These are phyloP conservation scores for Kodamaea arcana DNA, from an alignment of 1,139 yeast genomes.

Conservation along the genomic window DNA sequence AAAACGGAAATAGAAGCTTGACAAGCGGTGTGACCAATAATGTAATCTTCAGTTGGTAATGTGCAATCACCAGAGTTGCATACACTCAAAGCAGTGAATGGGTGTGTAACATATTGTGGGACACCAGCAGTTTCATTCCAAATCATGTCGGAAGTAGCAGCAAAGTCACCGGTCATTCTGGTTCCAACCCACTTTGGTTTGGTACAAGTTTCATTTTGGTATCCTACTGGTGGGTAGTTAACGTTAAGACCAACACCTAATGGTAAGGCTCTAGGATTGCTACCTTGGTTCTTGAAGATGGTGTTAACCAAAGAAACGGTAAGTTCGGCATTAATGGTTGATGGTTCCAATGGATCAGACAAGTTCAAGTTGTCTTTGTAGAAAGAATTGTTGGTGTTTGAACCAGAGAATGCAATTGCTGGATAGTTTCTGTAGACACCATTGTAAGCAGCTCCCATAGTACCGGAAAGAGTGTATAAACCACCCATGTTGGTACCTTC, in stretches of 20 bases:
- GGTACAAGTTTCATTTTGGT: conserved; percentile 28
- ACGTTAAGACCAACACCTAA: conserved; percentile 44
- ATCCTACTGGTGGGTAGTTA: conserved; percentile 44
- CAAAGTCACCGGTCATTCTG: conserved; percentile 36
- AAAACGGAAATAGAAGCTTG: conserved; percentile 35
- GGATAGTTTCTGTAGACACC: conserved; percentile 42
- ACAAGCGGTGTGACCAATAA: conserved; percentile 23
- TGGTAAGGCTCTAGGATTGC: conserved; percentile 33
- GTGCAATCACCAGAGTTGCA: conserved; percentile 34
- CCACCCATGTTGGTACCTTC: conserved; percentile 44
- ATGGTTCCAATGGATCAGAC: conserved; percentile 29
- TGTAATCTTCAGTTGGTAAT: conserved; percentile 32
- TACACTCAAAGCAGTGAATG: conserved; percentile 17
- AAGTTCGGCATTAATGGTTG: conserved; percentile 39
- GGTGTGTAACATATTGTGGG: conserved; percentile 14
- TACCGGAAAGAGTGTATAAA: conserved; percentile 40
- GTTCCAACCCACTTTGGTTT: conserved; percentile 37
- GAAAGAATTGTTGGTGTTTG: conserved; percentile 41
- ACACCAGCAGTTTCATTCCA: conserved; percentile 31
- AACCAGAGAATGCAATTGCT: conserved; percentile 44
- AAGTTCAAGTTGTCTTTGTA: conserved; percentile 34
- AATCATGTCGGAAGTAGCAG: conserved; percentile 23
- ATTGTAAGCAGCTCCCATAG: conserved; percentile 44
- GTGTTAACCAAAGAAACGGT: conserved; percentile 36
- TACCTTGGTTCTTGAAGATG: conserved; percentile 30